These are phyloP conservation scores for Usnea hakonensis DNA, from an alignment of 495 filamentous ascomycete genomes.

Conservation along the genomic window DNA sequence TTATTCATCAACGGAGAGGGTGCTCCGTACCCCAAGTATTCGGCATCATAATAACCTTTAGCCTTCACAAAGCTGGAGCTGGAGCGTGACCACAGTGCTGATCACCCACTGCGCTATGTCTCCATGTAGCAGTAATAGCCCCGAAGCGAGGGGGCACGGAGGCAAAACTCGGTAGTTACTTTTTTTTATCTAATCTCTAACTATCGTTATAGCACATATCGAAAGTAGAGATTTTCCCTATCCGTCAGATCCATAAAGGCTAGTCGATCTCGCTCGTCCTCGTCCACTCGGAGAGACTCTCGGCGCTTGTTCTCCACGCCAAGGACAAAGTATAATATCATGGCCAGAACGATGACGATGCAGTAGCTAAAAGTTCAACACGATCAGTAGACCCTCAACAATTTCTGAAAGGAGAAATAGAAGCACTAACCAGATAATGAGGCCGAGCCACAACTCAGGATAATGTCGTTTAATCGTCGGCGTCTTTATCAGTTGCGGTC, in stretches of 20 bases:
- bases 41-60: not conserved
- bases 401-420: slow-evolving; percentile 1
- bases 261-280: slow-evolving; percentile 52
- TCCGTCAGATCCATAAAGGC: slow-evolving; percentile 71
- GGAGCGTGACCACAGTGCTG: not conserved
- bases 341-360: slow-evolving; percentile 53
- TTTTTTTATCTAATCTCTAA: not conserved
- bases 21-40: not conserved
- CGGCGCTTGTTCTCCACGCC: slow-evolving; percentile 48
- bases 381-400: slow-evolving; percentile 8
- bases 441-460: slow-evolving; percentile 58
- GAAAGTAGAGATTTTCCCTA: slow-evolving; percentile 65
- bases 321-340: slow-evolving; percentile 49
- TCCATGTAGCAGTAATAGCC: not conserved
- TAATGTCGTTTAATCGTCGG: slow-evolving; percentile 57
- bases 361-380: slow-evolving; percentile 45
- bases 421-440: slow-evolving; percentile 58
- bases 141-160: not conserved
- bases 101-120: not conserved
- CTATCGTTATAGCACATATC: slow-evolving; percentile 52
- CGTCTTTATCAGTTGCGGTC: slow-evolving; percentile 60
- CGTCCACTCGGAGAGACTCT: slow-evolving; percentile 43
- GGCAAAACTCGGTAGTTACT: not conserved
- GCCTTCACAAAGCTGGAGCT: not conserved
- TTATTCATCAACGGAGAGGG: not conserved